phyloP scores from a whole-genome alignment of 352 stramenopile species.

The Globisporangium splendens region DNA sequence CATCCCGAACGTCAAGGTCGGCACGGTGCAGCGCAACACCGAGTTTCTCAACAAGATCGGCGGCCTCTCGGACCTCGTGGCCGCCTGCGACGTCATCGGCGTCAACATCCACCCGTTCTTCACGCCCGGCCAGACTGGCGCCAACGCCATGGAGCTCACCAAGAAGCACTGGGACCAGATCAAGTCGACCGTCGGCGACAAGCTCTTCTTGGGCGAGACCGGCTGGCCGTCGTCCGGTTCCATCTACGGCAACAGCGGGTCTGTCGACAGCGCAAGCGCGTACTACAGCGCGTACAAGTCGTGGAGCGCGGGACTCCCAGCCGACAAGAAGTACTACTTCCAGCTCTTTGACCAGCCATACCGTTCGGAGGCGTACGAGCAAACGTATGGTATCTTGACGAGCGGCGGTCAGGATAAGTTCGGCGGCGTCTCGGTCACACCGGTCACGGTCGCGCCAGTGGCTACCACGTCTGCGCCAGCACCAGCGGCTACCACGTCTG shows the following conservation, averaged over 20 bases:
- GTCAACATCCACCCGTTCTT: conserved; percentile 69
- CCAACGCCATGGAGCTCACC: conserved; percentile 38
- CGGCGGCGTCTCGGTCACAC: conserved; percentile 16
- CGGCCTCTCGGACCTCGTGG: conserved; percentile 36
- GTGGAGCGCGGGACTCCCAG: conserved; percentile 40
- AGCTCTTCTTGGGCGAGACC: conserved; percentile 53
- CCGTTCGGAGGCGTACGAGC: conserved; percentile 38
- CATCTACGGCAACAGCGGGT: conserved; percentile 32
- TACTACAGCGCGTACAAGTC: conserved; percentile 66
- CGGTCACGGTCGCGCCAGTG: conserved; percentile 17
- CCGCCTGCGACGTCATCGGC: conserved; percentile 39
- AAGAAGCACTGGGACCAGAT: conserved; percentile 49
- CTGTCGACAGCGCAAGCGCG: conserved; percentile 22
- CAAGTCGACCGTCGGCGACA: conserved; percentile 29
- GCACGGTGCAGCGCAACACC: conserved; percentile 65
- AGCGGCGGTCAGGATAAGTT: conserved; percentile 54
- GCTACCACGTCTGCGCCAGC: conserved; percentile 17
- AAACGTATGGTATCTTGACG: conserved; percentile 48
- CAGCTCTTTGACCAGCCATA: conserved; percentile 69
- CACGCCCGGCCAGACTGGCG: conserved; percentile 24
- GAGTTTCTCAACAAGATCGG: conserved; percentile 39
- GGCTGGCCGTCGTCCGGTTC: conserved; percentile 44
- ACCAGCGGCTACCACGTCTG: not conserved
- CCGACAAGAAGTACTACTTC: conserved; percentile 68
- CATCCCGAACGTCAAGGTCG: conserved; percentile 50